phyloP scores from a whole-genome alignment of 176 grass and related monocot genomes.

The Guadua angustifolia region DNA sequence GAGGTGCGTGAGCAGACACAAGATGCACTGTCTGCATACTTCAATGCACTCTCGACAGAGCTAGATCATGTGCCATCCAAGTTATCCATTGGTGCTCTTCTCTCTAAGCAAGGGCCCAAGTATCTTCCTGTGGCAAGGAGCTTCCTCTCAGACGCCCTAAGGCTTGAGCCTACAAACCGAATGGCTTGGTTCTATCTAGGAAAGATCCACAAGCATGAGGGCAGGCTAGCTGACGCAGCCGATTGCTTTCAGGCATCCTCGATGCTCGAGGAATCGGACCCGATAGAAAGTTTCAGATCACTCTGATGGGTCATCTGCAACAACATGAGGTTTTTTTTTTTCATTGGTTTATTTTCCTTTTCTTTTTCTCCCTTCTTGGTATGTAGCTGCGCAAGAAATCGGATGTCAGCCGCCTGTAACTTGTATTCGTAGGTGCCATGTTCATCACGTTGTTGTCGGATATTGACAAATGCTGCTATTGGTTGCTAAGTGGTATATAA shows the following conservation, averaged over 20 bases:
- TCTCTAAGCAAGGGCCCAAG: conserved; percentile 68
- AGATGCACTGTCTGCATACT: conserved; percentile 62
- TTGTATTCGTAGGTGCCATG: conserved; percentile 24
- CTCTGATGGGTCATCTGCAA: conserved; percentile 46
- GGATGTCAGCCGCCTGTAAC: conserved; percentile 36
- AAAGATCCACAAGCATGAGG: conserved; percentile 79
- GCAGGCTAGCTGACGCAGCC: conserved; percentile 71
- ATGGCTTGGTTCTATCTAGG: conserved; percentile 92
- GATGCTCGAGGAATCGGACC: conserved; percentile 85
- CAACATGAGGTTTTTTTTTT: conserved; percentile 37
- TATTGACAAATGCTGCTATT: conserved; percentile 43
- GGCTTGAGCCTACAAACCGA: conserved; percentile 75
- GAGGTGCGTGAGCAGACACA: conserved; percentile 57
- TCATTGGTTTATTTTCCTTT: conserved; percentile 18
- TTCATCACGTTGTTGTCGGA: neutral
- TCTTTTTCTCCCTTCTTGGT: conserved; percentile 22
- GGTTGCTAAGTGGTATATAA: conserved; percentile 34
- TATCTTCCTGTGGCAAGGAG: conserved; percentile 73
- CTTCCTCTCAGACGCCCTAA: conserved; percentile 87
- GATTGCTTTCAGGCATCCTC: conserved; percentile 92
- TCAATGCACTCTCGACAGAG: conserved; percentile 69
- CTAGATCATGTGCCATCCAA: conserved; percentile 79
- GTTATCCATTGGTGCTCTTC: conserved; percentile 73
- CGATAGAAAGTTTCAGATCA: conserved; percentile 79
- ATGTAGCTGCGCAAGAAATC: conserved; percentile 47